These are phyloP conservation scores for Yamadazyma spencermartinsiae DNA, from an alignment of 1,139 yeast species.

Conservation along the genomic window DNA sequence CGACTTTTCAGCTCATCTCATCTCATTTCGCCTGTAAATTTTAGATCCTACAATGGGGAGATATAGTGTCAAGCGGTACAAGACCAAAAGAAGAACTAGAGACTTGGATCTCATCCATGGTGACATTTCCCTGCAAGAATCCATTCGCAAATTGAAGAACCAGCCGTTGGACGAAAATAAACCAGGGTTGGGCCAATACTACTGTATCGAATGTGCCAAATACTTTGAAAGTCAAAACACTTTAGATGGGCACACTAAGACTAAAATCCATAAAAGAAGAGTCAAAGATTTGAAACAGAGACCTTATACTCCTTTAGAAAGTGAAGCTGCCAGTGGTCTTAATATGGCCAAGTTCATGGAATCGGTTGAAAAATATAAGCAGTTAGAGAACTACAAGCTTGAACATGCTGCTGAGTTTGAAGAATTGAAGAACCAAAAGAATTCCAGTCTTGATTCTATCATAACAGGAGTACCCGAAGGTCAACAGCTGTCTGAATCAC, in stretches of 20 bases:
- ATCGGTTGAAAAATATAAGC: slow-evolving; percentile 58
- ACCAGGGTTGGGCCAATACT: slow-evolving; percentile 93
- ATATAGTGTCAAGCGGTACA: slow-evolving; percentile 71
- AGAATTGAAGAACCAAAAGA: slow-evolving; percentile 35
- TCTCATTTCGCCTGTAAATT: slow-evolving; percentile 7
- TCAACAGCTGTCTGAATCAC: neutral
- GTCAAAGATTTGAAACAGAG: slow-evolving; percentile 71
- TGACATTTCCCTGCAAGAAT: slow-evolving; percentile 66
- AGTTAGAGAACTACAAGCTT: slow-evolving; percentile 37
- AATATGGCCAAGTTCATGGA: slow-evolving; percentile 66
- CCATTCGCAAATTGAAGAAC: slow-evolving; percentile 63
- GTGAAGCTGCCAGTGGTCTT: slow-evolving; percentile 87
- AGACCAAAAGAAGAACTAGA: slow-evolving; percentile 80
- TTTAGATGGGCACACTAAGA: slow-evolving; percentile 67
- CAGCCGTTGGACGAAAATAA: slow-evolving; percentile 87
- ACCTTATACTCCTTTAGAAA: slow-evolving; percentile 85
- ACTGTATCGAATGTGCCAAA: slow-evolving; percentile 92
- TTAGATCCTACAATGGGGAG: slow-evolving; percentile 62
- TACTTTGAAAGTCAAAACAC: slow-evolving; percentile 82
- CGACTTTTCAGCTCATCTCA: slow-evolving; percentile 9
- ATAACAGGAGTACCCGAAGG: slow-evolving; percentile 28
- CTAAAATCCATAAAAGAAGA: slow-evolving; percentile 84
- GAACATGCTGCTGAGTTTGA: slow-evolving; percentile 41
- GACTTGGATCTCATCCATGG: slow-evolving; percentile 82
- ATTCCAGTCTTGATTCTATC: slow-evolving; percentile 43